Evolutionary conservation across 805 yeast species (phyloP), one percentile per base, ranked within the genome.

Genomic region (Schwanniomyces occidentalis): DNA sequence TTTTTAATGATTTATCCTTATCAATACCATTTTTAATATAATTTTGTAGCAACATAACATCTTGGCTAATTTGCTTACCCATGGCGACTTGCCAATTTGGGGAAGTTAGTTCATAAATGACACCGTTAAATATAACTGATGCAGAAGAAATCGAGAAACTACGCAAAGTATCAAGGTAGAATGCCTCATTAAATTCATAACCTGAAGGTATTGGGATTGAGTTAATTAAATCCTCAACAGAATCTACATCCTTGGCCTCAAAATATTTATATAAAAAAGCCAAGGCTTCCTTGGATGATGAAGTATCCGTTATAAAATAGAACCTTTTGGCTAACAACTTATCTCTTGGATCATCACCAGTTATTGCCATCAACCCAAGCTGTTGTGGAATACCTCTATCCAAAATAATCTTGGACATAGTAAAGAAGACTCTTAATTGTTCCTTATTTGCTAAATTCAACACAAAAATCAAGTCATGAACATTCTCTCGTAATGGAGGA

Each of bases 361-460:
- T 51, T 2, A 84, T 38, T 0, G 98, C 95, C n/a, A 91, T 64
- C 3, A 91, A 42, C 5, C 97, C 99, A 33, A 91, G 52, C 56
- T 90, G 83, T 44, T 89, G 84, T 0, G 96, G 86, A 12, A 85
- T 69, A 1, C 78, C 77, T 27, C 76, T 72, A 8, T 71, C 65
- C n/a, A 79, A 49, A 2, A 79, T 63, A 2, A 75, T 56, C 16
- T 70, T 66, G 2, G 82, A 48, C 21, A 79, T 63, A 6, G 81
- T 65, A 13, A 73, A 58, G 18, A 81, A 55, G 2, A 73, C 75
- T 12, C 63, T 53, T 13, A 82, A 48, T 39, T 85, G 82, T 2
- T 64, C 60, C 9, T 64, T 62, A 41, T 78, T 67, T 2, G 80
- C 62, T 14, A 88, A 63, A 44, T 82, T 80, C 8, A 90, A 51